A percentile compares a stretch with the other conserved stretches of the same genome.
Conservation (phyloP, 495 filamentous ascomycete species). For the Penicillium fimorum region DNA sequence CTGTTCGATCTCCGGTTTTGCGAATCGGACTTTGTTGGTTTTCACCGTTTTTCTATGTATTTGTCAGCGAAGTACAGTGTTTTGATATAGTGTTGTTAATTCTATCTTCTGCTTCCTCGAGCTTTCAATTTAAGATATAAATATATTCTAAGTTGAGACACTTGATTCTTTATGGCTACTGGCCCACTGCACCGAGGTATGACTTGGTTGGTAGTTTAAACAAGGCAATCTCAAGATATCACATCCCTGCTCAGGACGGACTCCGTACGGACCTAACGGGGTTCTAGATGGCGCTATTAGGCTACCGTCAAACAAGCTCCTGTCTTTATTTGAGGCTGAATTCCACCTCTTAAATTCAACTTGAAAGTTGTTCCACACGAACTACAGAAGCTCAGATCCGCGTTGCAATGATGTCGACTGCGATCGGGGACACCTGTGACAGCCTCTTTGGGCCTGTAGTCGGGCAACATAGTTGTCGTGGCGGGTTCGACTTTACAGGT, state of each 20-base stretch:
- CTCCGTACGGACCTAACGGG: no score
- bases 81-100: constrained; percentile 23
- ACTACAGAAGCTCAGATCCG: no score
- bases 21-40: constrained; percentile 18
- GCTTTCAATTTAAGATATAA: neutral
- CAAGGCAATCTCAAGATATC: no score
- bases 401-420: neutral
- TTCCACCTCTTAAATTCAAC: no score
- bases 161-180: neutral
- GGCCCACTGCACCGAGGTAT: no score
- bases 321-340: no score
- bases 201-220: no score
- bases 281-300: neutral
- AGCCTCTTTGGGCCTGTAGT: constrained; percentile 18
- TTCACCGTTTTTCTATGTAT: constrained; percentile 16
- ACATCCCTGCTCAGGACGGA: no score
- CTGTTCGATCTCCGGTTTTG: constrained; percentile 12
- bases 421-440: neutral
- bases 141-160: neutral
- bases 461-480: constrained; percentile 26
- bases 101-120: constrained; percentile 12
- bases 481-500: constrained; percentile 52
- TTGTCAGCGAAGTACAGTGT: constrained; percentile 27
- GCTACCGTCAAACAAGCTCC: no score
- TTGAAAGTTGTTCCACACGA: no score